Evolutionary conservation across 352 stramenopile genomes (phyloP).

Genomic region (Thalassiosira hispida): DNA sequence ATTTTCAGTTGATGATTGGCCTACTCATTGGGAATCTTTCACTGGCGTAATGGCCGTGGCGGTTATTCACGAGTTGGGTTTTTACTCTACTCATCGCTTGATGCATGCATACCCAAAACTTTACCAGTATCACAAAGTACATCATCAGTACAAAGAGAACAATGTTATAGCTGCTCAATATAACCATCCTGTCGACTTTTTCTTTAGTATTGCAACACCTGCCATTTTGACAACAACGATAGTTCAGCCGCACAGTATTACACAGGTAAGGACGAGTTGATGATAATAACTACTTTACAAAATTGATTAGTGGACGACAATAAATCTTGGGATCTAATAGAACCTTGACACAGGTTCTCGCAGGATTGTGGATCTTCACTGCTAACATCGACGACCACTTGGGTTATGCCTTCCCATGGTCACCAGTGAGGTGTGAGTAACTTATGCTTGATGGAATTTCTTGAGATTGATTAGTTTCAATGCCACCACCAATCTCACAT

Average conservation of each 20-base stretch:
- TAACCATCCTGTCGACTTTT: constrained; percentile 42
- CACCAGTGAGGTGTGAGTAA: constrained; percentile 23
- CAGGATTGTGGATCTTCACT: constrained; percentile 40
- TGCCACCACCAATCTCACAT: too few species aligned
- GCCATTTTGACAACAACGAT: constrained; percentile 15
- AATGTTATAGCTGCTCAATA: constrained; percentile 33
- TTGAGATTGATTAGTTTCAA: not conserved
- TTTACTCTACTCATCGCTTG: constrained; percentile 41
- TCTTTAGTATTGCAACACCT: constrained; percentile 33
- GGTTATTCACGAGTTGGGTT: constrained; percentile 50
- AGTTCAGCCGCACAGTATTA: constrained; percentile 32
- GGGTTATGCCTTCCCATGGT: constrained; percentile 50
- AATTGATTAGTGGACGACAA: too few species aligned
- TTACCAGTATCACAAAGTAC: constrained; percentile 51
- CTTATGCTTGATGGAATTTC: not conserved
- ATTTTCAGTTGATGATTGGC: constrained; percentile 47
- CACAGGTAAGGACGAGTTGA: too few species aligned
- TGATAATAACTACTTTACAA: too few species aligned
- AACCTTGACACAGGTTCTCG: constrained; percentile 26
- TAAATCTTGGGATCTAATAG: too few species aligned
- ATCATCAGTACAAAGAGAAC: constrained; percentile 57
- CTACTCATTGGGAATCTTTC: constrained; percentile 20
- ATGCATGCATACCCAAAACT: constrained; percentile 38
- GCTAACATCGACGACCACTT: constrained; percentile 57
- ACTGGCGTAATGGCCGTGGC: constrained; percentile 10